A percentile compares a stretch with the other conserved stretches of the same genome.
Conservation (phyloP, 805 yeast species). For the Grigorovia humatica region DNA sequence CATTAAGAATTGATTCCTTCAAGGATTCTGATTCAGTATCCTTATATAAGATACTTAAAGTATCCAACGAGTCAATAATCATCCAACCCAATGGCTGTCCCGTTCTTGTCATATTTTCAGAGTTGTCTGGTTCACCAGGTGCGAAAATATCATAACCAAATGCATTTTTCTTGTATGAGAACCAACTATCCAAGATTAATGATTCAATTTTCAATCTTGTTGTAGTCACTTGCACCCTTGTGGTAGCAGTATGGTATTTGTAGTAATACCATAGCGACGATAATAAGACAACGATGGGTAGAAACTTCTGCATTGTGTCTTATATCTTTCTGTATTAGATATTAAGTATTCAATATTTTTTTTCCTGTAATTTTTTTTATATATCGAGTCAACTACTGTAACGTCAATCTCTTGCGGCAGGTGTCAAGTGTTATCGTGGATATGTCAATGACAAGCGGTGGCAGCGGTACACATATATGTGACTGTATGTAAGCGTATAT, state of each 20-base stretch:
- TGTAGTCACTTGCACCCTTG: constrained; percentile 6
- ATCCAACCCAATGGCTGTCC: constrained; percentile 78
- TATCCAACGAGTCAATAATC: constrained; percentile 78
- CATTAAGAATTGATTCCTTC: constrained; percentile 34
- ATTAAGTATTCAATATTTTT: background rate
- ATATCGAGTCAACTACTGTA: no score
- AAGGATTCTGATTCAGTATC: background rate
- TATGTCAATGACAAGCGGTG: no score
- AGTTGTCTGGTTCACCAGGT: constrained; percentile 47
- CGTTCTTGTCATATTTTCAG: constrained; percentile 64
- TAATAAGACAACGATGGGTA: background rate
- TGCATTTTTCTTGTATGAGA: constrained; percentile 53
- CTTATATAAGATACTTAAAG: constrained; percentile 67
- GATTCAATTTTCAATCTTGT: constrained; percentile 39
- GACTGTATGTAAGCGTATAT: no score
- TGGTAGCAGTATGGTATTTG: background rate
- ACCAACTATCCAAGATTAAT: constrained; percentile 73
- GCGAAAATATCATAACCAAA: constrained; percentile 78
- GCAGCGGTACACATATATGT: no score
- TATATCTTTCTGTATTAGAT: background rate
- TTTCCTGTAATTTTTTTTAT: background rate
- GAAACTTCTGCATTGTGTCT: background rate
- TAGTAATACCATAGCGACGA: background rate
- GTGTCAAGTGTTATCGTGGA: no score
- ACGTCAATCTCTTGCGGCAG: no score